Evolutionary conservation across 148 eudicot genomes (phyloP).

Genomic region (Euryodendron excelsum): DNA sequence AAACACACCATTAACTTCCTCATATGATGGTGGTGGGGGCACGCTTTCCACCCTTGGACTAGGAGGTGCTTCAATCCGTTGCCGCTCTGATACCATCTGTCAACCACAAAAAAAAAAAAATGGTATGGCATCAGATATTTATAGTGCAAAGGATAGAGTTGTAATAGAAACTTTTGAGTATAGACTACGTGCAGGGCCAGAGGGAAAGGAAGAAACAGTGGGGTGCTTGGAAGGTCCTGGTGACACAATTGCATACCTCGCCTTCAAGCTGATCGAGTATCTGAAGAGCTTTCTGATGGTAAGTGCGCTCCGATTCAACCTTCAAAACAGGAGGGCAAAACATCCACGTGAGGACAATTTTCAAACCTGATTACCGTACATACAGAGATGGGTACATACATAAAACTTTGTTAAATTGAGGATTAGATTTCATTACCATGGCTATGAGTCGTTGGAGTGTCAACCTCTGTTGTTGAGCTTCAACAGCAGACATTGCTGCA

Average conservation of each 20-base stretch:
- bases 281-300: conserved; percentile 88
- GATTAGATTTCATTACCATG: conserved; percentile 51
- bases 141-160: neutral
- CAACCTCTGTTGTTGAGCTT: conserved; percentile 91
- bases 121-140: conserved; percentile 5
- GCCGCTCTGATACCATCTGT: conserved; percentile 86
- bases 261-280: conserved; percentile 90
- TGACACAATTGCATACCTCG: conserved; percentile 54
- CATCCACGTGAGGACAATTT: conserved; percentile 6
- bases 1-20: conserved; percentile 63
- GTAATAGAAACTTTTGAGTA: neutral
- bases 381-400: neutral
- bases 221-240: neutral
- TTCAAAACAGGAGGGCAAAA: conserved; percentile 26
- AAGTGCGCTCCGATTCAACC: conserved; percentile 93
- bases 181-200: neutral
- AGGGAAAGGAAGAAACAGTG: conserved; percentile 1
- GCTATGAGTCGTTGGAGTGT: conserved; percentile 90
- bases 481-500: conserved; percentile 97
- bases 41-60: conserved; percentile 49
- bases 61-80: conserved; percentile 94
- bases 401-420: neutral
- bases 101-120: conserved; percentile 17
- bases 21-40: conserved; percentile 89
- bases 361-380: neutral